Evolutionary conservation across 2,329 filamentous ascomycete species (phyloP), one percentile per base, ranked within the genome.

Genomic region (Colletotrichum sp.): DNA sequence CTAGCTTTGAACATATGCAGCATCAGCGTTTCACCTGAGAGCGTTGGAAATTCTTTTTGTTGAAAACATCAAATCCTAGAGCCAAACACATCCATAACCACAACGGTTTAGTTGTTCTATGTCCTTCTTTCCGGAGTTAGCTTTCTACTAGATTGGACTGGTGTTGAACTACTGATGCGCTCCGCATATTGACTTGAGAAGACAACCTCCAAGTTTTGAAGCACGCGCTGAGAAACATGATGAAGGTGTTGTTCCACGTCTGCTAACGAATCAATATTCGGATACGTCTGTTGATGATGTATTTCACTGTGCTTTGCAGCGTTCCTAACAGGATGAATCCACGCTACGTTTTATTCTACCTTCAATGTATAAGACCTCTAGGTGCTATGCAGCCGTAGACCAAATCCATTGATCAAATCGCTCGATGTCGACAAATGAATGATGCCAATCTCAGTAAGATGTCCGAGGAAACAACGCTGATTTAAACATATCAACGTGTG

Each of bases 251-350:
- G 2, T 3, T 48, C 3, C 18, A 2, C 4, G 10, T 13, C 18
- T n/a, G 43, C 1, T 0, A 13, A 48, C 10, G 43, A 48, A n/a
- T 3, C 9, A 12, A 48, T 13, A 21, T 21, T n/a, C 38, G 18
- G 5, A 43, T n/a, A 43, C 38, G 18, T 10, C 38, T 43, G 8
- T 2, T 43, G 5, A 43, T 4, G 38, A 43, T 43, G 3, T 43
- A n/a, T 1, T 9, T 18, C 16, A 43, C 16, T 6, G 38, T 3
- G 38, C 16, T 43, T 18, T 18, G 16, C 18, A 10, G 16, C 8
- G 38, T n/a, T 3, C 3, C 1, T 10, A 43, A 1, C 2, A n/a
- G 16, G 18, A 10, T 6, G 8, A n/a, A n/a, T 43, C 36, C 9
- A 18, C 16, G 16, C 8, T 43, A 15, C 26, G 26, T 26, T 26